Evolutionary conservation across 805 yeast genomes (phyloP), one percentile per base, ranked within the genome.

Genomic region (Kuraishia ogatae): DNA sequence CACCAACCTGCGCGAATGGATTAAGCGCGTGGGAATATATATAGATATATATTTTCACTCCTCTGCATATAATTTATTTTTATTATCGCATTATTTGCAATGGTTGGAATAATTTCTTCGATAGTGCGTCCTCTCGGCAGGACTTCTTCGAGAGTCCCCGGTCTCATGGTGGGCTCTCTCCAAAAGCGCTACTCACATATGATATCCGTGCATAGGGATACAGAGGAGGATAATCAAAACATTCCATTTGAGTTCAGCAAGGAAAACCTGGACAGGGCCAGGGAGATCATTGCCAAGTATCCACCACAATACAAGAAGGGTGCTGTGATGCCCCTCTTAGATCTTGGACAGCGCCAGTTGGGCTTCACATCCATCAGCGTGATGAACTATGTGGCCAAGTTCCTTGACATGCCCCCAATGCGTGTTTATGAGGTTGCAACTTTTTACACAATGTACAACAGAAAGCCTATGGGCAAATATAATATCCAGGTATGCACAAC

Each of bases 391-490:
- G 96, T 89, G 53, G 96, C 96, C 54, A 82, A 85, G 70, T 64
- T 85, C 65, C 77, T 88, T 64, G 93, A 87, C 64, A 86, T 89
- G 84, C 96, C 96, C 29, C 96, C 96, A 57, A 89, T 89, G 96
- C 82, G 96, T 73, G 96, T 89, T 29, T 89, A 89, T 70, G 96
- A 89, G 70, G 96, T 89, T 60, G 96, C 96, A 35, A 87, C 96
- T 48, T 89, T 89, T 74, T 89, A 89, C 73, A 89, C 96, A 62
- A 89, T 89, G 96, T 89, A 84, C 75, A 87, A 87, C 73, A 82
- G 94, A 69, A 77, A 80, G 60, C 96, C 96, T 52, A 83, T 89
- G 80, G 96, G 96, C 57, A 87, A 88, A 66, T 87, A 80, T 68
- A 87, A 87, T 67, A 72, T 89, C 55, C 96, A 89, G 69, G 85